Base-by-base conservation (phyloP, 345 rosid species). In the Bruguiera parviflora region DNA sequence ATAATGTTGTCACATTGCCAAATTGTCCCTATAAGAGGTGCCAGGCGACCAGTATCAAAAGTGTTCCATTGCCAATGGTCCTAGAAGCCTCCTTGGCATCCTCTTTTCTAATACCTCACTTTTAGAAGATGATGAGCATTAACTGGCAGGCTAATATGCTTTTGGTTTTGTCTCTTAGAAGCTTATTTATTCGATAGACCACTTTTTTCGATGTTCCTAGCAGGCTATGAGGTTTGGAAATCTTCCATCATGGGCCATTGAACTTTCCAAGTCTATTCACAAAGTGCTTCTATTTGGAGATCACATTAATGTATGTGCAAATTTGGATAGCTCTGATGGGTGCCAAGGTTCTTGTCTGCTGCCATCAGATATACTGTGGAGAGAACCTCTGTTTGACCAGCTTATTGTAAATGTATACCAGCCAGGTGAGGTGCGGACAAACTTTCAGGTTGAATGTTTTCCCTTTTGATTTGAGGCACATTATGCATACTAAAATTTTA, bases 171-270 rank as follows among this genome's bases (percentile, higher is more conserved):
- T 39, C 15, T 46, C 11, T 19, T 18, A 31, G 13, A 13, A 22
- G 18, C 59, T 24, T 55, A 55, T 10, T 55, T 55, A 27, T 21
- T 10, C 16, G 16, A 21, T 3, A 3, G 5, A 22, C 27, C 28
- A 15, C 16, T 9, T 24, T 53, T 59, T 39, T 63, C 7, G 28
- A 11, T 61, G 25, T 68, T 51, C 28, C 35, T 10, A 65, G 63
- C 76, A 93, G 98, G 96, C 91, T 37, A 94, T 94, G 98, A 91
- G 91, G 68, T 91, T 94, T 73, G 96, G 97, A 37, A 80, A 88
- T 84, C 90, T 94, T 35, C 98, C 98, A 5, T 69, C 72, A 7
- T 94, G 95, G 97, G 95, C 91, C 63, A 75, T 53, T 43, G 72
- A 85, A 43, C 82, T 91, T 47, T 81, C 89, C 56, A 49, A 70